Evolutionary conservation across 306 rosid genomes (phyloP).

Genomic region (Cicer yamashitae): DNA sequence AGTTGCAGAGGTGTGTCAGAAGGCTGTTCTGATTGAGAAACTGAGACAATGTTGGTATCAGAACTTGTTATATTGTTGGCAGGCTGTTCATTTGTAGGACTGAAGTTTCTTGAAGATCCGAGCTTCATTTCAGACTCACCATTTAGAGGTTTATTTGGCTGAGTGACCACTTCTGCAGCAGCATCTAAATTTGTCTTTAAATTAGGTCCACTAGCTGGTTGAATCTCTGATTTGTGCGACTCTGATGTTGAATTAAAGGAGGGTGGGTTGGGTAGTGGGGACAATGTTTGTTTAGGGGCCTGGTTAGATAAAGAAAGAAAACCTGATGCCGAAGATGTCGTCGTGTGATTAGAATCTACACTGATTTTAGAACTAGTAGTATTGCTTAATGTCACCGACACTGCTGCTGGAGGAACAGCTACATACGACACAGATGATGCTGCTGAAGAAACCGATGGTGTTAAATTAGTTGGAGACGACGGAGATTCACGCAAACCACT

Average conservation of each 20-base stretch:
- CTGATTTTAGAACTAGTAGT: slow-evolving; percentile 44
- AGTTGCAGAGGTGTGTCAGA: slow-evolving; percentile 54
- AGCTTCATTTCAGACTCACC: slow-evolving; percentile 50
- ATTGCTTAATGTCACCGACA: slow-evolving; percentile 47
- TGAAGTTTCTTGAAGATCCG: slow-evolving; percentile 48
- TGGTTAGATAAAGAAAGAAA: slow-evolving; percentile 43
- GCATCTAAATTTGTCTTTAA: slow-evolving; percentile 49
- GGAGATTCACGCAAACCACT: slow-evolving; percentile 52
- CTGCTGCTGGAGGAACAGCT: slow-evolving; percentile 47
- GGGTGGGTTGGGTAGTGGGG: slow-evolving; percentile 41
- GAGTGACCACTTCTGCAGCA: slow-evolving; percentile 45
- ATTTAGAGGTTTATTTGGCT: slow-evolving; percentile 42
- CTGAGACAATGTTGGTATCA: slow-evolving; percentile 37
- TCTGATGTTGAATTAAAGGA: slow-evolving; percentile 44
- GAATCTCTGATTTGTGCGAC: slow-evolving; percentile 51
- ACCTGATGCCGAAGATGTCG: slow-evolving; percentile 49
- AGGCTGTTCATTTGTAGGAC: slow-evolving; percentile 41
- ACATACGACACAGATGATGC: slow-evolving; percentile 48
- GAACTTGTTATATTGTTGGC: slow-evolving; percentile 41
- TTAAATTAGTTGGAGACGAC: slow-evolving; percentile 30
- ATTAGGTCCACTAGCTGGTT: slow-evolving; percentile 38
- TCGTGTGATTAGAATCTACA: slow-evolving; percentile 42
- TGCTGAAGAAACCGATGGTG: slow-evolving; percentile 45
- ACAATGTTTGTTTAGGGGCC: slow-evolving; percentile 43
- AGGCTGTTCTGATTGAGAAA: slow-evolving; percentile 53